Base-by-base conservation (phyloP, 1,284 basidiomycete genomes). In the Trametes sp. region DNA sequence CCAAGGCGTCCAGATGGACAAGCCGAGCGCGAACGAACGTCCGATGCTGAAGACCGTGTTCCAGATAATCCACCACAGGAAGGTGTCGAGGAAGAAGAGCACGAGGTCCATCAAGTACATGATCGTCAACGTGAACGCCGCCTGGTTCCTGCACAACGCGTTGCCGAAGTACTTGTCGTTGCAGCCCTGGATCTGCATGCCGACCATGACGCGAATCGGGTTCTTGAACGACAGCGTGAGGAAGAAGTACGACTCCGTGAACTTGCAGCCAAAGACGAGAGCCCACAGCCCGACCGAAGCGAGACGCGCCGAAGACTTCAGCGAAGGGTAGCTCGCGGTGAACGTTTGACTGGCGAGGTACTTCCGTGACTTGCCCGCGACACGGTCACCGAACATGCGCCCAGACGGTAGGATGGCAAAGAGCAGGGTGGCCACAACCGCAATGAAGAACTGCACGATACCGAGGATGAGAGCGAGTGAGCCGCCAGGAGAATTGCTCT, bases 1-100 rank as follows among this genome's bases (percentile, higher is more conserved):
- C 96, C 96, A 98, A 8, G 96, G 96, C 1, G 96, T 98, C 95
- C 96, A 98, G 69, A 98, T 97, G 46, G 92, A 95, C 68, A 98
- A 83, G 36, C 96, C 96, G 61, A 98, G 84, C 33, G 85, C 82
- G 78, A 98, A 98, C n/a, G 90, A 93, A 50, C 96, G 86, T 10
- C 85, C 93, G 70, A 98, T 94, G 73, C 90, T 93, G 81, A 94
- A 93, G 60, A 97, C 92, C 10, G 95, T 96, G 77, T 96, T 96
- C 96, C 96, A 98, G 73, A 98, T 98, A 76, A 93, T 92, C 76
- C 93, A 97, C 96, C 96, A 98, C 44, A 98, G 80, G 89, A 97
- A 98, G 7, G 96, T 98, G 80, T 98, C 95, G 75, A 98, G 83
- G 86, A 98, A 98, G 87, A 95, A 98, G 54, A 98, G 85, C 52